Evolutionary conservation across 805 yeast genomes (phyloP).

Genomic region (Myxozyma neotropica): DNA sequence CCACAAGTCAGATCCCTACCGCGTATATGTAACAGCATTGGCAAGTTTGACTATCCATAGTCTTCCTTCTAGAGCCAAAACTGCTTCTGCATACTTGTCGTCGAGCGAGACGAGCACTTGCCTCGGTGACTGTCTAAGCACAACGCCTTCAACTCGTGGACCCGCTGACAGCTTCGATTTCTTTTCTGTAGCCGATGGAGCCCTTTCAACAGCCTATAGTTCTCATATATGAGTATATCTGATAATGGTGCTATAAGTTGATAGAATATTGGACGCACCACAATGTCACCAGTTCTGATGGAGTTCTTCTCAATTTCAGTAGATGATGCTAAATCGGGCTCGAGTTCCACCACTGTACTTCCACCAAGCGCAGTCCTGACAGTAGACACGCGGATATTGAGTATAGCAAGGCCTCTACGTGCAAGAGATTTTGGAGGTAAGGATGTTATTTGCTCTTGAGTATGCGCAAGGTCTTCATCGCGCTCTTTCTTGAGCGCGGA

Average conservation of each 20-base stretch:
- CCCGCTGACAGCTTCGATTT: conserved; percentile 6
- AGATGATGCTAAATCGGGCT: conserved; percentile 49
- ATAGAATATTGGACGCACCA: conserved; percentile 7
- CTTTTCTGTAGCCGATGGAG: conserved; percentile 26
- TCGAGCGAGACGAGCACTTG: conserved; percentile 62
- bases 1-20: conserved; percentile 35
- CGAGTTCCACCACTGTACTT: conserved; percentile 64
- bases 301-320: conserved; percentile 41
- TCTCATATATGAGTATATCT: too few relatives aligned
- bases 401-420: conserved; percentile 70
- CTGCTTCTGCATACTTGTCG: conserved; percentile 56
- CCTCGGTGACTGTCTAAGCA: conserved; percentile 55
- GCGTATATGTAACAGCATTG: conserved; percentile 44
- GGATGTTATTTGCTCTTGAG: conserved; percentile 48
- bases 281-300: conserved; percentile 34
- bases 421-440: conserved; percentile 69
- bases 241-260: too few relatives aligned
- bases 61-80: conserved; percentile 51
- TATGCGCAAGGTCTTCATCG: conserved; percentile 55
- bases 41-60: conserved; percentile 70
- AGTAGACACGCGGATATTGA: conserved; percentile 63
- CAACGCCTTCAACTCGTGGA: conserved; percentile 60
- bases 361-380: conserved; percentile 82
- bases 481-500: conserved; percentile 47
- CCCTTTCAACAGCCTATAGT: conserved; percentile 13